phyloP scores from a whole-genome alignment of 1,284 basidiomycete species.

The Cryptococcus sp. region DNA sequence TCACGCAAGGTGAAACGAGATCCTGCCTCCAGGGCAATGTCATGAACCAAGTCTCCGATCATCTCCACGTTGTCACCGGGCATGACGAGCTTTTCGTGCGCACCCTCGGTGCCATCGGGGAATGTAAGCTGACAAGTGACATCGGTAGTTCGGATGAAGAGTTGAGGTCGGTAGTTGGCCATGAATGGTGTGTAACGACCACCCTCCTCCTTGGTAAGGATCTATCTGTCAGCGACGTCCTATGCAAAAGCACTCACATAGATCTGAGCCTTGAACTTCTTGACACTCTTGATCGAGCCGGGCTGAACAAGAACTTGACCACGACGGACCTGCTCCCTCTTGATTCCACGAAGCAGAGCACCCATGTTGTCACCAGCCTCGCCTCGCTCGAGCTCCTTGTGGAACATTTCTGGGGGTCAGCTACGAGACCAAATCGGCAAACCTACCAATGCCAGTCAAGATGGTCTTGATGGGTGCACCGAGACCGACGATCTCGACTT shows the following conservation, averaged over 20 bases:
- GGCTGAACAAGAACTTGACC: conserved; percentile 90
- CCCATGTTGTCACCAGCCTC: conserved; percentile 99
- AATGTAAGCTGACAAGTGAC: conserved; percentile 84
- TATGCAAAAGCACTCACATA: conserved; percentile 62
- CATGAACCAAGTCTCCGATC: conserved; percentile 79
- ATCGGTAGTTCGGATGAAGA: conserved; percentile 95
- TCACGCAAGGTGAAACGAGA: conserved; percentile 97
- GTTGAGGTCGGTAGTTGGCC: conserved; percentile 92
- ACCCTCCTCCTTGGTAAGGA: conserved; percentile 96
- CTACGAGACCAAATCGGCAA: neutral
- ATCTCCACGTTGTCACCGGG: conserved; percentile 98
- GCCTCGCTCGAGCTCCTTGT: conserved; percentile 97
- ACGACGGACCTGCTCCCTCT: conserved; percentile 92
- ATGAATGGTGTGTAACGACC: conserved; percentile 98
- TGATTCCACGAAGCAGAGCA: conserved; percentile 92
- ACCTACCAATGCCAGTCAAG: conserved; percentile 87
- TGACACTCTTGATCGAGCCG: conserved; percentile 90
- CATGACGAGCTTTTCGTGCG: conserved; percentile 88
- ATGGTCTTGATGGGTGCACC: conserved; percentile 86
- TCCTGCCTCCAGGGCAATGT: conserved; percentile 89
- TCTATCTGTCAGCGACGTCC: conserved; percentile 52
- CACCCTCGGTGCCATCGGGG: conserved; percentile 69
- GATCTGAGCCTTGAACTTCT: conserved; percentile 90
- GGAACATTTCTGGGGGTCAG: conserved; percentile 84
- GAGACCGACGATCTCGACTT: conserved; percentile 91